phyloP scores from a whole-genome alignment of 2,329 filamentous ascomycete species.

The Fonsecaea pugnacius region DNA sequence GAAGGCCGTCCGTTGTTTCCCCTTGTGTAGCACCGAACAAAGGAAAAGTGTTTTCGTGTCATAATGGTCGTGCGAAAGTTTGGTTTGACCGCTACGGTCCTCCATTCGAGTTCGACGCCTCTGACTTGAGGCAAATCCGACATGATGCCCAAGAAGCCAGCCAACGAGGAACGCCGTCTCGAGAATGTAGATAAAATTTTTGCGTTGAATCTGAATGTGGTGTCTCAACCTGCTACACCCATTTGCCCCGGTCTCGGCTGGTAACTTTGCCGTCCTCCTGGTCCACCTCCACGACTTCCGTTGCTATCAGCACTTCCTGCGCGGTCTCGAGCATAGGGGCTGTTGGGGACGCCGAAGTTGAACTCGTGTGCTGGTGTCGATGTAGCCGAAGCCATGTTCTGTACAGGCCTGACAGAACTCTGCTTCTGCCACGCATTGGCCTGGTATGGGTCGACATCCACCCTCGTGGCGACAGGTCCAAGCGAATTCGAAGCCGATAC shows the following conservation, averaged over 20 bases:
- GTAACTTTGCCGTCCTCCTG: slow-evolving; percentile 36
- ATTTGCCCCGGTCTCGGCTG: slow-evolving; percentile 35
- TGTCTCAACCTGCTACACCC: slow-evolving; percentile 33
- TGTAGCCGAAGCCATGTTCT: slow-evolving; percentile 39
- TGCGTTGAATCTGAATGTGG: slow-evolving; percentile 4
- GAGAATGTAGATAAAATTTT: slow-evolving; percentile 9
- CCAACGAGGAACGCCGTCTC: not conserved
- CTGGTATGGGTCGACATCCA: slow-evolving; percentile 84
- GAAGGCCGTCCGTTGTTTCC: not conserved
- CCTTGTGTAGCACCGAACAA: slow-evolving; percentile 7
- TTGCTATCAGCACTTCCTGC: slow-evolving; percentile 36
- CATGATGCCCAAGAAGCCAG: not conserved
- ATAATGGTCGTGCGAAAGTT: slow-evolving; percentile 20
- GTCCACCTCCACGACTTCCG: slow-evolving; percentile 30
- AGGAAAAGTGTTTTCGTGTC: slow-evolving; percentile 21
- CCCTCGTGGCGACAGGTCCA: slow-evolving; percentile 61
- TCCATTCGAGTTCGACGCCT: not conserved
- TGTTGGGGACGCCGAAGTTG: slow-evolving; percentile 33
- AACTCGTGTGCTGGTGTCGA: slow-evolving; percentile 29
- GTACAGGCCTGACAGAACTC: slow-evolving; percentile 77
- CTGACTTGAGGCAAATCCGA: not conserved
- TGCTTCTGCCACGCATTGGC: slow-evolving; percentile 76
- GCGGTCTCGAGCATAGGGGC: slow-evolving; percentile 35
- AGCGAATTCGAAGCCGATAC: slow-evolving; percentile 47
- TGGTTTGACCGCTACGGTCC: not conserved